Base-by-base conservation (phyloP, 2,329 filamentous ascomycete species). In the Blumeria graminis region DNA sequence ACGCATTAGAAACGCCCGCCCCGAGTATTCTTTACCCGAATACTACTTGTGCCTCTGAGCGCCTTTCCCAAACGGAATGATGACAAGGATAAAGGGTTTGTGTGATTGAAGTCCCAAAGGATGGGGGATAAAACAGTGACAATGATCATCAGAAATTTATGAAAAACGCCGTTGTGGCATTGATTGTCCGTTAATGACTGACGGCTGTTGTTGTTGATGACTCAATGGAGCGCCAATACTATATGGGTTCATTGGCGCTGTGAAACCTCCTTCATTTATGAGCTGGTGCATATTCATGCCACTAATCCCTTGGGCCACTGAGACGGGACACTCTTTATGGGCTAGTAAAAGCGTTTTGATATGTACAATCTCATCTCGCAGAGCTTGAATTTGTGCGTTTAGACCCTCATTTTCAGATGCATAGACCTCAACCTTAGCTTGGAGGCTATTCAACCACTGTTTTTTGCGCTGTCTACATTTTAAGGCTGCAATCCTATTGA, bases 381-480 rank as follows among this genome's bases (percentile, higher is more conserved):
- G 72, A 62, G 86, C 80, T 1, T 83, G 83, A 58, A 96, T 88
- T 60, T 92, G 90, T 3, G 81, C 76, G 16, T 82, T 86, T 36
- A 98, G 75, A 1, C 80, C 80, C 65, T 98, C 92, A 61, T 96
- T 96, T 69, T 98, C 92, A 0, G 76, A 82, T 60, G 84, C 89
- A 66, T 88, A 96, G 62, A 94, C 76, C 68, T 98, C 92, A 14
- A 96, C 90, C 69, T 96, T 96, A 57, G 80, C 79, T 68, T 98
- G 92, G 1, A 98, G 76, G 63, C 94, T 96, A 35, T 86, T 85
- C 57, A 96, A 77, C 92, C 92, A 98, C 68, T 96, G 92, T 76
- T 98, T 98, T 76, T 98, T 98, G 18, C 92, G 80, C 69, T 98
- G 92, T 59, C 92, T 84, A 69, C 92, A 98, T 67, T 98, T 98